These are phyloP conservation scores for Dichomitus squalens DNA, from an alignment of 1,284 basidiomycete species.

Conservation along the genomic window DNA sequence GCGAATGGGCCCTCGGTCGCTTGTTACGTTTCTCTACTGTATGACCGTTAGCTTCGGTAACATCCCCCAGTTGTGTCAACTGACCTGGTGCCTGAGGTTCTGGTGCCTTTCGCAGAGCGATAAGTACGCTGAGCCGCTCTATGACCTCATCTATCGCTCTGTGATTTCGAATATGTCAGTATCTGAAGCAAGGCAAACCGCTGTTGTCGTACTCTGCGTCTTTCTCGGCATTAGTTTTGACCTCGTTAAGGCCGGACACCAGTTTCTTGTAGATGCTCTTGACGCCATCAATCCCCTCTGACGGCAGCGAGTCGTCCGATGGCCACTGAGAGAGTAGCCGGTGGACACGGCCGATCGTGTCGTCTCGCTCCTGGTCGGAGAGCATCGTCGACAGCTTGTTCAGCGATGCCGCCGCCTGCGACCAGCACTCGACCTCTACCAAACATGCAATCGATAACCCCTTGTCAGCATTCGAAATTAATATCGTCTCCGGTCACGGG, in stretches of 20 bases:
- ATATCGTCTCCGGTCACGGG: background rate
- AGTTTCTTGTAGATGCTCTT: conserved; percentile 67
- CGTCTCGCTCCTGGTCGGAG: conserved; percentile 48
- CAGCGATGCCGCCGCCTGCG: conserved; percentile 60
- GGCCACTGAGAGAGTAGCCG: conserved; percentile 72
- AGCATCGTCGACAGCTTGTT: conserved; percentile 56
- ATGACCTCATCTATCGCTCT: conserved; percentile 74
- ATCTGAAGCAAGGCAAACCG: conserved; percentile 1
- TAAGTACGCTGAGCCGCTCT: conserved; percentile 66
- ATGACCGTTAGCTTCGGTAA: background rate
- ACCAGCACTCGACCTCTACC: conserved; percentile 72
- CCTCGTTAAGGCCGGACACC: conserved; percentile 58
- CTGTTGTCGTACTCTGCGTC: conserved; percentile 56
- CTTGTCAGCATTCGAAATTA: conserved; percentile 3
- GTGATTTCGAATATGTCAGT: background rate
- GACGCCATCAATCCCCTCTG: conserved; percentile 66
- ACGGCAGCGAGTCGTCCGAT: conserved; percentile 63
- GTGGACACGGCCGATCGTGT: conserved; percentile 71
- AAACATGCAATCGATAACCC: background rate
- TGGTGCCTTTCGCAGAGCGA: conserved; percentile 70
- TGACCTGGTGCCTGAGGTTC: conserved; percentile 61
- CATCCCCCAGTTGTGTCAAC: background rate
- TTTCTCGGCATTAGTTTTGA: conserved; percentile 57
- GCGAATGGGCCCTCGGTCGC: conserved; percentile 70
- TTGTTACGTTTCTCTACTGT: conserved; percentile 70